Evolutionary conservation across 2,329 filamentous ascomycete genomes (phyloP).

Genomic region (Harringtonia aguacate): DNA sequence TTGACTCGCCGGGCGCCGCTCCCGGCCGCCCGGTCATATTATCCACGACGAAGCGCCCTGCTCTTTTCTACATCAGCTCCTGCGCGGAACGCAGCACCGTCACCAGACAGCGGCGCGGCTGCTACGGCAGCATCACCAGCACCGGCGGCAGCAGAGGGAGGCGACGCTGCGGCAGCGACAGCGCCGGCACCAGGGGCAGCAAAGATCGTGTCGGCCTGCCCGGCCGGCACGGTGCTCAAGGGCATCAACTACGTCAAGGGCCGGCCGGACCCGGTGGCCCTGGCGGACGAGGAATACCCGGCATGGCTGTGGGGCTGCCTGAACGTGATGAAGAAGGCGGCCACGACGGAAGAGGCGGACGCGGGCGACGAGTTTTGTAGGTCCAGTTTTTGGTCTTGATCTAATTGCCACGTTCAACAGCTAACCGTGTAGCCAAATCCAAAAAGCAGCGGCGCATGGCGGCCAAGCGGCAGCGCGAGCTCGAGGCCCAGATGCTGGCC

Average conservation of each 20-base stretch:
- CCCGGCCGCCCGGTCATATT: slow-evolving; percentile 9
- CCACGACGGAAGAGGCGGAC: slow-evolving; percentile 33
- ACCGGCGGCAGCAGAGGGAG: slow-evolving; percentile 13
- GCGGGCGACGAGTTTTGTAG: slow-evolving; percentile 72
- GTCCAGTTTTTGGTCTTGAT: slow-evolving; percentile 21
- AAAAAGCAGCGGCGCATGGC: slow-evolving; percentile 69
- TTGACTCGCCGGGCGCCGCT: slow-evolving; percentile 21
- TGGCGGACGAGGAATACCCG: slow-evolving; percentile 67
- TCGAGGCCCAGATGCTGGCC: slow-evolving; percentile 49
- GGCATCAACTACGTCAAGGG: slow-evolving; percentile 73
- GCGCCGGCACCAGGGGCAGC: slow-evolving; percentile 13
- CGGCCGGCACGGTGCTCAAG: slow-evolving; percentile 52
- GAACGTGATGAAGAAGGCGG: slow-evolving; percentile 45
- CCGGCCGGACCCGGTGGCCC: slow-evolving; percentile 60
- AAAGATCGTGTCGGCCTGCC: slow-evolving; percentile 1
- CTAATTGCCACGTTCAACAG: background rate
- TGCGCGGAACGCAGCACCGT: slow-evolving; percentile 8
- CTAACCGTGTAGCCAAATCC: slow-evolving; percentile 54
- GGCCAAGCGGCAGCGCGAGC: slow-evolving; percentile 47
- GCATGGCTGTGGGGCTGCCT: slow-evolving; percentile 70
- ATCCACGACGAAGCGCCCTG: slow-evolving; percentile 10
- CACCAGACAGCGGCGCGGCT: slow-evolving; percentile 9
- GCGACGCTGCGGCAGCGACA: slow-evolving; percentile 10
- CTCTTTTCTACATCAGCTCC: slow-evolving; percentile 23
- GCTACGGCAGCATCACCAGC: slow-evolving; percentile 9